These are phyloP conservation scores for Zizania palustris DNA, from an alignment of 202 grass and related monocot species.

Conservation along the genomic window DNA sequence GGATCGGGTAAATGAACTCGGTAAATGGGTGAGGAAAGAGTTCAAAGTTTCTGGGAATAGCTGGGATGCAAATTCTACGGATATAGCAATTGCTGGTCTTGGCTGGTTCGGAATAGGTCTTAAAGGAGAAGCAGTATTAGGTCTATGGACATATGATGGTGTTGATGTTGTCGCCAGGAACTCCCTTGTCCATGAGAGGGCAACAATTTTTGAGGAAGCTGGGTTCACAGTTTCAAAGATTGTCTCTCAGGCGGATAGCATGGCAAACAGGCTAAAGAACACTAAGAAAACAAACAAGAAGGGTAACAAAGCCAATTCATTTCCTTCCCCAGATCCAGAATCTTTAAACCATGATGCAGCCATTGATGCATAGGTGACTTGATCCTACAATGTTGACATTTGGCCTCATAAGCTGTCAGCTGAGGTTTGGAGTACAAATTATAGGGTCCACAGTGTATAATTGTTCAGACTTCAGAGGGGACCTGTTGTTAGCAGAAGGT, in stretches of 20 bases:
- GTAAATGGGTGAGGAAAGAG: slow-evolving; percentile 75
- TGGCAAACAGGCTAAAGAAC: slow-evolving; percentile 60
- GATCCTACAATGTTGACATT: neutral
- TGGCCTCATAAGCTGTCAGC: neutral
- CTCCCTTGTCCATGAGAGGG: slow-evolving; percentile 68
- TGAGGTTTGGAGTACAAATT: slow-evolving; percentile 15
- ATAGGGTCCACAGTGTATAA: neutral
- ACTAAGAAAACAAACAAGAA: slow-evolving; percentile 52
- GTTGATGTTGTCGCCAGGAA: slow-evolving; percentile 70
- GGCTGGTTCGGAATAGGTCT: slow-evolving; percentile 82
- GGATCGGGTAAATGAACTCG: slow-evolving; percentile 64
- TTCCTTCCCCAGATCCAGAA: neutral
- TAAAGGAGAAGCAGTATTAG: slow-evolving; percentile 68
- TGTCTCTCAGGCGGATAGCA: slow-evolving; percentile 76
- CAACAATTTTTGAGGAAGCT: slow-evolving; percentile 74
- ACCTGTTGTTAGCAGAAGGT: neutral
- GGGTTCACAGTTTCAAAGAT: slow-evolving; percentile 84
- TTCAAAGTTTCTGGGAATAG: slow-evolving; percentile 67
- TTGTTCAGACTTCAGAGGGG: slow-evolving; percentile 4
- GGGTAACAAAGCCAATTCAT: neutral
- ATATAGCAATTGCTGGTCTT: slow-evolving; percentile 81
- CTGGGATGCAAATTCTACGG: slow-evolving; percentile 70
- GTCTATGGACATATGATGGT: slow-evolving; percentile 84
- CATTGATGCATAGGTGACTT: neutral
- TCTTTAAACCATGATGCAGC: slow-evolving; percentile 12